Percentiles rank a stretch among this genome's conserved stretches.
Evolutionary conservation across 306 rosid species (phyloP).

Genomic region (Vigna reflexopilosa): DNA sequence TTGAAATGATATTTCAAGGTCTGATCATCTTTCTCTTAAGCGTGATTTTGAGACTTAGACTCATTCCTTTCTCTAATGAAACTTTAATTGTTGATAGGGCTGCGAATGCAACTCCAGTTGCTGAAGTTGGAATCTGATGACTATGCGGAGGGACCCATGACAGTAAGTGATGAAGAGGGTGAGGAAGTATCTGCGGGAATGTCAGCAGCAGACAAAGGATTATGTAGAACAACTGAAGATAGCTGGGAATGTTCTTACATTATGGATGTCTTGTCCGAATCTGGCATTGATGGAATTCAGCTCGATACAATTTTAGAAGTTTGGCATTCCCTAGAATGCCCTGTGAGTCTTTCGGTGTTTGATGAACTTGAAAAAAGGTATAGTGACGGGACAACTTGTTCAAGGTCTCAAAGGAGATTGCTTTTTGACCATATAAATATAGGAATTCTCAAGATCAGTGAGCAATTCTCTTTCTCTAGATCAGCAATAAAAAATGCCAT

Average conservation of each 20-base stretch:
- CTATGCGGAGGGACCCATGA: slow-evolving; percentile 62
- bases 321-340: slow-evolving; percentile 73
- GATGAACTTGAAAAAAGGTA: slow-evolving; percentile 79
- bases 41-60: neutral
- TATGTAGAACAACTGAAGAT: slow-evolving; percentile 49
- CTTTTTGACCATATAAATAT: slow-evolving; percentile 80
- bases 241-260: slow-evolving; percentile 77
- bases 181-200: slow-evolving; percentile 53
- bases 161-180: slow-evolving; percentile 81
- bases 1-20: slow-evolving; percentile 3
- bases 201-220: slow-evolving; percentile 46
- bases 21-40: neutral
- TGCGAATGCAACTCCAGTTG: slow-evolving; percentile 92
- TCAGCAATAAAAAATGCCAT: slow-evolving; percentile 24
- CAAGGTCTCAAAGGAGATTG: slow-evolving; percentile 76
- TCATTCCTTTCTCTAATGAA: slow-evolving; percentile 26
- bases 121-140: slow-evolving; percentile 84
- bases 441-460: slow-evolving; percentile 61
- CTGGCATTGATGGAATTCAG: slow-evolving; percentile 57
- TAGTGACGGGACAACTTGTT: slow-evolving; percentile 47
- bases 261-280: slow-evolving; percentile 58
- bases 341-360: slow-evolving; percentile 65
- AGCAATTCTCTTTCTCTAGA: slow-evolving; percentile 45
- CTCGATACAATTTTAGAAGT: slow-evolving; percentile 47
- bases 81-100: slow-evolving; percentile 60